Evolutionary conservation across 345 rosid genomes (phyloP).

Genomic region (Lepidium sativum): DNA sequence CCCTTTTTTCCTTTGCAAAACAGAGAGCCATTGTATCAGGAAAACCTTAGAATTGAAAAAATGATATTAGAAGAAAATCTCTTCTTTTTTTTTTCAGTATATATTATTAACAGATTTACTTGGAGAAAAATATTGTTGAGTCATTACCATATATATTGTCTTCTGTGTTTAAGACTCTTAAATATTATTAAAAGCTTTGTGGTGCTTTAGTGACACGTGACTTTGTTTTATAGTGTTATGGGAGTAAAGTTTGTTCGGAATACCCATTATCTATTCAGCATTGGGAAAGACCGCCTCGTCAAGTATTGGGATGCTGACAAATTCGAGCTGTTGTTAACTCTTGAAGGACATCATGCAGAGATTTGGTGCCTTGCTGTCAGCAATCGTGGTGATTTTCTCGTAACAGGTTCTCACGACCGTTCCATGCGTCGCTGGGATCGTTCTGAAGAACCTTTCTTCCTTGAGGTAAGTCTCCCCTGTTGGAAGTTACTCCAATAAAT

Average conservation of each 20-base stretch:
- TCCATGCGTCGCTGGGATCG: constrained; percentile 99
- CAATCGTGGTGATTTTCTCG: constrained; percentile 81
- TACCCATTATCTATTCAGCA: constrained; percentile 89
- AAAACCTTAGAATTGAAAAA: background rate
- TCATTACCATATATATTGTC: background rate
- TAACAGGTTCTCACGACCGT: constrained; percentile 96
- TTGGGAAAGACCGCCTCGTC: constrained; percentile 83
- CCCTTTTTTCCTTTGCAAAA: background rate
- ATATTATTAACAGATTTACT: background rate
- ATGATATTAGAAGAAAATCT: background rate
- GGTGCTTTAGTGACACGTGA: constrained; percentile 25
- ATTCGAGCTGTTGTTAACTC: constrained; percentile 85
- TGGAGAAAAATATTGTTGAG: background rate
- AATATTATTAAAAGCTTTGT: background rate
- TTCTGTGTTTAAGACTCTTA: background rate
- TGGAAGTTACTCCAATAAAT: background rate
- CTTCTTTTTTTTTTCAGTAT: background rate
- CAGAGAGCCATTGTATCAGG: background rate
- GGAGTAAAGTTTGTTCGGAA: constrained; percentile 83
- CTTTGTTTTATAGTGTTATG: constrained; percentile 61
- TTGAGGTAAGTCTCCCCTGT: constrained; percentile 46
- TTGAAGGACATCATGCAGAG: constrained; percentile 92
- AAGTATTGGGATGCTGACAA: constrained; percentile 99
- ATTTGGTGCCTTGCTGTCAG: constrained; percentile 89
- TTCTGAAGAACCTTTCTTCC: constrained; percentile 91